Base-by-base conservation (phyloP, 225 moss, liverwort and hornwort species). In the Physcomitrium patens region DNA sequence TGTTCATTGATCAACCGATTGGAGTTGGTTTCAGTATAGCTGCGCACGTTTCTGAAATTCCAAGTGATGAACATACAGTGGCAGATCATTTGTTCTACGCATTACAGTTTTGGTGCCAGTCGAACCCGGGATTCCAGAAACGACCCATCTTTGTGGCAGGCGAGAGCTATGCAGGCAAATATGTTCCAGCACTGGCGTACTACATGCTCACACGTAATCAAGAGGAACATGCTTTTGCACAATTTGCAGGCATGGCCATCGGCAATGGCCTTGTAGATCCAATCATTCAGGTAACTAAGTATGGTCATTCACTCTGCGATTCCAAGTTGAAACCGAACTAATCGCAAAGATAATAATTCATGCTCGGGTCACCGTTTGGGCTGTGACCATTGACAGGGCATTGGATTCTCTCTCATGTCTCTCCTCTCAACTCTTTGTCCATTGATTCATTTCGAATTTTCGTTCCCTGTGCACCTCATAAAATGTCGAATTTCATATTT, bases 201-300 rank as follows among this genome's bases (percentile, higher is more conserved):
- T 82, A 86, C 79, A 93, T 93, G 55, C 57, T 93, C 60, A 80
- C 89, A 11, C 82, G 86, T 53, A 82, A 56, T 52, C 67, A 62
- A 42, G 63, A 74, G 14, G 66, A 12, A 41, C 73, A 63, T 0
- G 66, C 81, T 60, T 84, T 89, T 17, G 75, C 83, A 14, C 91
- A 96, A 69, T 87, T 96, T 31, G 86, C 90, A 67, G 96, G 96
- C 60, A 89, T 96, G 62, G 86, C 92, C 27, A 87, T 96, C 7
- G 96, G 96, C 10, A 96, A 96, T 57, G 96, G 96, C 46, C 82
- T 96, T 67, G 94, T 91, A 16, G 94, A 96, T 81, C 96, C 96
- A 53, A 87, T 87, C 60, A 88, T 81, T 67, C 96, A 96, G 83
- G 93, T 94, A 73, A 19, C 42, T 46, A 5, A 2, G 5, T 37